Evolutionary conservation across 2,329 filamentous ascomycete species (phyloP).

Genomic region (Monosporascus sp.): DNA sequence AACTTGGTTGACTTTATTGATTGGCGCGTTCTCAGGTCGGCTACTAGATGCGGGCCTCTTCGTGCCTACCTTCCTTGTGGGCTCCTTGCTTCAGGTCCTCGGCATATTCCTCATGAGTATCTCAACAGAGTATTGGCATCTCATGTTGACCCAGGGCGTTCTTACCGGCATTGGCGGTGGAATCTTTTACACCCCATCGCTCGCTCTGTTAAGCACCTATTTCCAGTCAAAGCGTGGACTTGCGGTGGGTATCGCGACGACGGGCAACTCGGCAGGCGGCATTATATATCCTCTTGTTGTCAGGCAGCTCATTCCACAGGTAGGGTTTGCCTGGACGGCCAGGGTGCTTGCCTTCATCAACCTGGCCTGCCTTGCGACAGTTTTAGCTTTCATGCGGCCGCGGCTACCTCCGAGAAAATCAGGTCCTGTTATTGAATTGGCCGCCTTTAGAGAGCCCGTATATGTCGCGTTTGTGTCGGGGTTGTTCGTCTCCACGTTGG

Average conservation of each 20-base stretch:
- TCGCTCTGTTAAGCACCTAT: conserved; percentile 58
- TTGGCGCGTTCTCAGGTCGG: conserved; percentile 37
- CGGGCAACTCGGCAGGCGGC: conserved; percentile 51
- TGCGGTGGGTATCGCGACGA: conserved; percentile 54
- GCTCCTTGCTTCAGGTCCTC: conserved; percentile 33
- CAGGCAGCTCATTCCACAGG: conserved; percentile 21
- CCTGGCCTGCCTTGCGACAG: conserved; percentile 76
- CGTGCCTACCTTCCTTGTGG: conserved; percentile 30
- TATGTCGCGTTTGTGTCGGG: conserved; percentile 31
- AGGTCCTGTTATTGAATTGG: conserved; percentile 24
- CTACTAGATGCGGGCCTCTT: conserved; percentile 41
- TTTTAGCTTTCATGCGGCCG: conserved; percentile 25
- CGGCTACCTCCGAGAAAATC: conserved; percentile 27
- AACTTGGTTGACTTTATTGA: conserved; percentile 35
- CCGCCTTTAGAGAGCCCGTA: conserved; percentile 24
- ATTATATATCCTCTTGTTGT: conserved; percentile 44
- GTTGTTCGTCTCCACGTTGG: conserved; percentile 34
- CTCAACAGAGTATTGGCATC: conserved; percentile 40
- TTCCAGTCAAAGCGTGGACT: conserved; percentile 51
- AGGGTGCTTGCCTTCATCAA: conserved; percentile 51
- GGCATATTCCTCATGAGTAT: conserved; percentile 41
- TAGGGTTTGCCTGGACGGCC: conserved; percentile 28
- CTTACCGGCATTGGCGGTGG: conserved; percentile 48
- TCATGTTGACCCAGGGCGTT: conserved; percentile 44
- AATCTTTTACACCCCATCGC: conserved; percentile 50